phyloP scores from a whole-genome alignment of 176 grass and related monocot species.

The Oryza meyeriana region DNA sequence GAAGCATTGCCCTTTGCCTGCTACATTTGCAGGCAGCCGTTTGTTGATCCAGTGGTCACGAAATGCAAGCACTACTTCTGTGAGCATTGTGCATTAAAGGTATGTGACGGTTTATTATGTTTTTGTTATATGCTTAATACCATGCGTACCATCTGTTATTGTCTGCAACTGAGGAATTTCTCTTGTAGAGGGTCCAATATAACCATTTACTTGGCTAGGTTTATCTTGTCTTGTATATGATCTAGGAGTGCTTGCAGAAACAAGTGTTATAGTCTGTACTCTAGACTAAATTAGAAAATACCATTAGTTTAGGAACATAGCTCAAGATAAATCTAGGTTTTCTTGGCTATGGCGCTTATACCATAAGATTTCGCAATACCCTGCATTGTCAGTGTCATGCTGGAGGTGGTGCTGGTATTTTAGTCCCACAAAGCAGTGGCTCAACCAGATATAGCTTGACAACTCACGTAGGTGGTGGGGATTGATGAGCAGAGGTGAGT shows the following conservation, averaged over 20 bases:
- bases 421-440: no score
- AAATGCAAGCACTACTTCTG: conserved; percentile 95
- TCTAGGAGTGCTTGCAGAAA: not conserved
- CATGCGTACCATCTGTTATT: conserved; percentile 6
- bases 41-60: conserved; percentile 77
- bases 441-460: no score
- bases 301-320: no score
- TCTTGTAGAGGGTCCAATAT: not conserved
- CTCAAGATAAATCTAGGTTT: no score
- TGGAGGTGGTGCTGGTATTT: no score
- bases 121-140: not conserved
- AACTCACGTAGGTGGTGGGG: no score
- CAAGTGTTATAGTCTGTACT: not conserved
- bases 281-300: no score
- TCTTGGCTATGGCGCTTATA: no score
- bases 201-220: not conserved
- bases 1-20: conserved; percentile 85
- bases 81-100: conserved; percentile 89
- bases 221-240: not conserved
- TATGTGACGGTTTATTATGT: conserved; percentile 5
- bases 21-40: conserved; percentile 72
- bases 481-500: no score
- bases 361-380: no score
- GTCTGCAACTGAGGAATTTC: not conserved
- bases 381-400: no score